phyloP scores from a whole-genome alignment of 2,329 filamentous ascomycete species.

The Pleoardoris graminearum region DNA sequence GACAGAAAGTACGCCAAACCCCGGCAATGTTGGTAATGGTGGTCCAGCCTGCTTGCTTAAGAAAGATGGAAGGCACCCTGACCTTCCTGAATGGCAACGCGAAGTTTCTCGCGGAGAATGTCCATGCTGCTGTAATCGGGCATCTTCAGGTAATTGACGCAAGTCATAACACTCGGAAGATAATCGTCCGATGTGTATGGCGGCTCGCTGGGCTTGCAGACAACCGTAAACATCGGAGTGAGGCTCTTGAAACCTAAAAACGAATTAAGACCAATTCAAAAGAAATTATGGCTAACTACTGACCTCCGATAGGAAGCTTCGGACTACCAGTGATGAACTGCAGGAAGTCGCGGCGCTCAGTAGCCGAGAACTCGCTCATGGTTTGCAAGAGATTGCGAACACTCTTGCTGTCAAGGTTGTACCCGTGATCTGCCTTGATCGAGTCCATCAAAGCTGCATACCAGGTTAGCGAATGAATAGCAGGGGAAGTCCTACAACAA shows the following conservation, averaged over 20 bases:
- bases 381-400: constrained; percentile 90
- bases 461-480: constrained; percentile 2
- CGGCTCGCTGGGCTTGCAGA: constrained; percentile 96
- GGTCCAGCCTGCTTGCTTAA: constrained; percentile 47
- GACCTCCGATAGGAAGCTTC: constrained; percentile 97
- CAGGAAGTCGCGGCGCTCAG: constrained; percentile 86
- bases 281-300: constrained; percentile 37
- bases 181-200: constrained; percentile 96
- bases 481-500: not conserved
- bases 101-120: constrained; percentile 75
- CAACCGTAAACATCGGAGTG: constrained; percentile 97
- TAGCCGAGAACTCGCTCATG: constrained; percentile 81
- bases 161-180: constrained; percentile 99
- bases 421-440: constrained; percentile 97
- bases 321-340: constrained; percentile 98
- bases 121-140: constrained; percentile 86
- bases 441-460: constrained; percentile 85
- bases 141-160: constrained; percentile 97
- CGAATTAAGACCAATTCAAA: constrained; percentile 5
- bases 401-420: constrained; percentile 96
- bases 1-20: constrained; percentile 5
- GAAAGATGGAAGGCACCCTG: constrained; percentile 98
- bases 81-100: constrained; percentile 87
- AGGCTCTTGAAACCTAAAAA: constrained; percentile 86
- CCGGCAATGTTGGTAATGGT: not conserved